Evolutionary conservation across 352 stramenopile species (phyloP).

Genomic region (Globisporangium emineosum): DNA sequence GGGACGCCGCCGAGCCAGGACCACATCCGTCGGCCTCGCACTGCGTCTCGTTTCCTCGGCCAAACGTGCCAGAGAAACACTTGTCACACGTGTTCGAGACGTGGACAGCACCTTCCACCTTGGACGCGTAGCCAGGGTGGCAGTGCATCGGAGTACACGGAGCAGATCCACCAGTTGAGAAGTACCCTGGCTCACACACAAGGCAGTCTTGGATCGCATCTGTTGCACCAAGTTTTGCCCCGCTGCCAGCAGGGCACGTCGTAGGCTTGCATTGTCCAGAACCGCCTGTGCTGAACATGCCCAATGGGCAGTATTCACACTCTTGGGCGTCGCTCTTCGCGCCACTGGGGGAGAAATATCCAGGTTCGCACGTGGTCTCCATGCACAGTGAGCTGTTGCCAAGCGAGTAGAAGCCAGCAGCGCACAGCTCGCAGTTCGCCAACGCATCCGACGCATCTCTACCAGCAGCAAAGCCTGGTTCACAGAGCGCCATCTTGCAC

Average conservation of each 20-base stretch:
- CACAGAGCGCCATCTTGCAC: slow-evolving; percentile 35
- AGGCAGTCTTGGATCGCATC: slow-evolving; percentile 24
- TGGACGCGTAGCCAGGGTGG: slow-evolving; percentile 26
- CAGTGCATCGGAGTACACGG: slow-evolving; percentile 34
- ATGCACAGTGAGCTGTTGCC: slow-evolving; percentile 33
- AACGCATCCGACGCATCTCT: slow-evolving; percentile 25
- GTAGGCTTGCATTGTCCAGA: slow-evolving; percentile 33
- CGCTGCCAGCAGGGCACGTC: slow-evolving; percentile 30
- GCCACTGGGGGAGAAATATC: slow-evolving; percentile 36
- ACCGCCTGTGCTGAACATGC: slow-evolving; percentile 35
- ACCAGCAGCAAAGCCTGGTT: slow-evolving; percentile 35
- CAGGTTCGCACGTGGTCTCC: slow-evolving; percentile 27
- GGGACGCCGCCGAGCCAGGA: slow-evolving; percentile 25
- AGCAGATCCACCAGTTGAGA: slow-evolving; percentile 30
- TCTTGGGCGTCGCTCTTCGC: slow-evolving; percentile 22
- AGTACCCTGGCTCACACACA: slow-evolving; percentile 29
- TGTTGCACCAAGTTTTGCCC: slow-evolving; percentile 25
- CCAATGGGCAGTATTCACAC: slow-evolving; percentile 34
- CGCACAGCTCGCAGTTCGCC: slow-evolving; percentile 31
- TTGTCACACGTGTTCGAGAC: slow-evolving; percentile 24
- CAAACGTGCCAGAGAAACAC: slow-evolving; percentile 30
- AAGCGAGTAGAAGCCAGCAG: slow-evolving; percentile 33
- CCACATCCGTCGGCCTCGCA: slow-evolving; percentile 27
- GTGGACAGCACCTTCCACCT: slow-evolving; percentile 15
- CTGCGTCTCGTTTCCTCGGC: slow-evolving; percentile 32